Conservation (phyloP, 306 rosid genomes). For the Citrullus colocynthis region DNA sequence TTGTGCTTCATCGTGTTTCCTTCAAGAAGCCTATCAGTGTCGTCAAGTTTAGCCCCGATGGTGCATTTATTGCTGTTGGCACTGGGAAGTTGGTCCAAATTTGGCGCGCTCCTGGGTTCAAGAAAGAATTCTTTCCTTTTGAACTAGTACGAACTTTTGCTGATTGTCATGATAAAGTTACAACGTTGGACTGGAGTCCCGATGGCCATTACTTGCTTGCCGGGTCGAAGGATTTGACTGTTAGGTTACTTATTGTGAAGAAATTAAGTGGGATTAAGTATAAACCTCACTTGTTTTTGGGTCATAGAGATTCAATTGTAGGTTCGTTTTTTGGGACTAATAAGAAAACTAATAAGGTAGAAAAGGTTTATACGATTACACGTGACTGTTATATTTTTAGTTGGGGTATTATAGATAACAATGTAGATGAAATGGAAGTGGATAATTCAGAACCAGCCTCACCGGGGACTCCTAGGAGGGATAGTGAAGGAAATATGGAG, state of each 20-base stretch:
- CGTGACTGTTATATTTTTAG: conserved; percentile 58
- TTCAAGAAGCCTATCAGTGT: conserved; percentile 56
- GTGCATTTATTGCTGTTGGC: conserved; percentile 51
- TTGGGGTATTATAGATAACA: conserved; percentile 37
- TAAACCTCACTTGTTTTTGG: conserved; percentile 56
- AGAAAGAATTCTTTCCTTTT: conserved; percentile 51
- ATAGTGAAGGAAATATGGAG: conserved; percentile 35
- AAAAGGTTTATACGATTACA: conserved; percentile 53
- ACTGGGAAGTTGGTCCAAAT: conserved; percentile 68
- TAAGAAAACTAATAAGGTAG: conserved; percentile 39
- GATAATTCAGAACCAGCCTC: conserved; percentile 33
- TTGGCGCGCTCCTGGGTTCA: conserved; percentile 80
- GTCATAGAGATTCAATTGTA: conserved; percentile 72
- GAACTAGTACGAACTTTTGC: conserved; percentile 61
- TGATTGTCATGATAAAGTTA: conserved; percentile 42
- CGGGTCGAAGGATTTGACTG: conserved; percentile 80
- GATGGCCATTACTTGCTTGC: conserved; percentile 51
- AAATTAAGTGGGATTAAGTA: conserved; percentile 21
- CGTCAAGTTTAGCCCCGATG: conserved; percentile 53
- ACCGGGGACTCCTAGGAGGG: conserved; percentile 53
- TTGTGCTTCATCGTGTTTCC: conserved; percentile 65
- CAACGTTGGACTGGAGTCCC: conserved; percentile 69
- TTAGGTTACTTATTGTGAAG: conserved; percentile 42
- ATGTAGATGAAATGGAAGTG: conserved; percentile 22
- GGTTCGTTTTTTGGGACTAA: conserved; percentile 66